phyloP scores from a whole-genome alignment of 768 basidiomycete species.

The Pleurotus eryngii region DNA sequence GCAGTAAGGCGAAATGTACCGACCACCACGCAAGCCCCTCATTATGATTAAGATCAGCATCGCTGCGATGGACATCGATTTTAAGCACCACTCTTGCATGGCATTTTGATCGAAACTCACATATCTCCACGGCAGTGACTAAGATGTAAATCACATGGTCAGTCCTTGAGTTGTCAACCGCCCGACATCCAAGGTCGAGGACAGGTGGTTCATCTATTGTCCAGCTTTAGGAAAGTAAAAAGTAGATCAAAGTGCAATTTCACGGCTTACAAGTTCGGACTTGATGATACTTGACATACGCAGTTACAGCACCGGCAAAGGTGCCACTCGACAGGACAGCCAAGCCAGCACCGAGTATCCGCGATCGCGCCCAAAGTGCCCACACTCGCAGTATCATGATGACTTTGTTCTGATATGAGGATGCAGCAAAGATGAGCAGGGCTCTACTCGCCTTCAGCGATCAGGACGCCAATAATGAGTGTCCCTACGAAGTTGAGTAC shows the following conservation, averaged over 20 bases:
- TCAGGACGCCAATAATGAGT: neutral
- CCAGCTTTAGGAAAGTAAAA: too few relatives aligned
- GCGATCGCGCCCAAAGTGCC: conserved; percentile 2
- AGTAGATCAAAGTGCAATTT: too few relatives aligned
- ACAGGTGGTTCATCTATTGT: neutral
- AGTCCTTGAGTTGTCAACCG: neutral
- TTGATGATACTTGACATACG: neutral
- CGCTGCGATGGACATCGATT: neutral
- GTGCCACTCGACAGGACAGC: neutral
- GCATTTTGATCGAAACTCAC: neutral
- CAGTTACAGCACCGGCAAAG: neutral
- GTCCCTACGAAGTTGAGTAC: neutral
- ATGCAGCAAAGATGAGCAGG: neutral
- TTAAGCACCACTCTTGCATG: neutral
- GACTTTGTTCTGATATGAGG: neutral
- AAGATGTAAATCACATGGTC: neutral
- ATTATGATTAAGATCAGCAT: neutral
- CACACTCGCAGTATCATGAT: conserved; percentile 6
- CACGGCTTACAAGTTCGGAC: too few relatives aligned
- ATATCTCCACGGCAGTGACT: neutral
- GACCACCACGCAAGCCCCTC: neutral
- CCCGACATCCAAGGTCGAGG: neutral
- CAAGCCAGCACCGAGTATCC: neutral
- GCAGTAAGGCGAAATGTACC: too few relatives aligned
- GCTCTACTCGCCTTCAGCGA: neutral